Evolutionary conservation across 306 rosid genomes (phyloP), one percentile per base, ranked within the genome.

Genomic region (Trifolium repens): DNA sequence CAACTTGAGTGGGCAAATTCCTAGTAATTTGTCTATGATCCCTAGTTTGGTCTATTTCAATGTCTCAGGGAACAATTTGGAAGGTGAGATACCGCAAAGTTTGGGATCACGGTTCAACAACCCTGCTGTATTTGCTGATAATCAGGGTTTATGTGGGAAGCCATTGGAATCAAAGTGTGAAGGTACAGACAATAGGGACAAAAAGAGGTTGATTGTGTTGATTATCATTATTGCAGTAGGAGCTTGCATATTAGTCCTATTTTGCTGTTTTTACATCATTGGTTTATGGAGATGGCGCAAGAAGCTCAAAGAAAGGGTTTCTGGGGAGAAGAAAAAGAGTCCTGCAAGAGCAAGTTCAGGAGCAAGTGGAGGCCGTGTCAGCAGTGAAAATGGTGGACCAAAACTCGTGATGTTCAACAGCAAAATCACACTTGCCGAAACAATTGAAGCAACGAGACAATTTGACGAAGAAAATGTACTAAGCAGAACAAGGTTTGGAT

Each of bases 401-500:
- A 93, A 87, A 72, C 91, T 93, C 4, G 93, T 90, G 15, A 89
- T 93, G 98, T 93, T 93, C 89, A 89, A 89, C 78, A 85, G 89
- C 73, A 93, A 91, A 83, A 80, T 93, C 16, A 93, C 98, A 10
- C 90, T 93, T 1, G 96, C 97, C 0, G 98, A 93, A 77, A 93
- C 98, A 3, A 52, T 85, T 7, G 98, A 91, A 72, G 98, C 98
- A 40, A 93, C 98, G 0, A 80, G 98, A 62, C 98, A 93, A 72
- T 93, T 93, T 22, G 98, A 91, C 1, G 98, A 93, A 84, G 98
- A 93, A 72, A 93, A 93, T n/a, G 98, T 93, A 70, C 88, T 93
- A 22, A 89, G 93, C 88, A 84, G 98, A 79, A 85, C 97, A 30
- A 80, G 93, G 43, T 82, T 79, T 30, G 98, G 98, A 22, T 30